Evolutionary conservation across 192 early-diverging fungal genomes (phyloP), one percentile per base, ranked within the genome.

Genomic region (Coemansia sp.): DNA sequence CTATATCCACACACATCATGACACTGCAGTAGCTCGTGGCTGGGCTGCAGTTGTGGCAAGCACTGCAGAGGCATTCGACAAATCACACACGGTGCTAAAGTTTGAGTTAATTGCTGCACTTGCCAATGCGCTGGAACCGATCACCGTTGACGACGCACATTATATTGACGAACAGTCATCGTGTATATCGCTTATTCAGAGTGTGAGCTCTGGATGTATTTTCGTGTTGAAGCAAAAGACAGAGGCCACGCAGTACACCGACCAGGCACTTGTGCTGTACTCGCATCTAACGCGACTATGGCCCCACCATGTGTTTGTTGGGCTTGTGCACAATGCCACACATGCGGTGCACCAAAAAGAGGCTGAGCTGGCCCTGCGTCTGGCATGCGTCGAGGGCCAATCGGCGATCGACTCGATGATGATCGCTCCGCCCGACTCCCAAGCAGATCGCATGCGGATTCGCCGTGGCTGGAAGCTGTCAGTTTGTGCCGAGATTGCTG

Each of bases 391-490:
- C 37, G 77, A 80, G 52, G 68, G 71, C 29, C 77, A 74, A 45
- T 27, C 71, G 2, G 61, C 77, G 2, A 56, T 74, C 32, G 77
- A 80, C 45, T 13, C 67, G 26, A 80, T 80, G 77, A 67, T 80
- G 71, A 80, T 80, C 13, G 27, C 49, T 9, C 69, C 62, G 5
- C 37, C 43, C 9, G 62, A 61, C 10, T 29, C 19, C 5, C 37
- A 32, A 6, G 47, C 67, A 6, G 67, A 66, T 5, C 37, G 56
- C 8, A 49, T 38, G 29, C 60, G 61, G 16, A n/a, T 66, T 20
- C 22, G 14, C 2, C 73, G 55, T 20, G 77, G 77, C 6, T 80
- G 77, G 77, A 80, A 80, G 58, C 61, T 71, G 35, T 64, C 77
- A 4, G 43, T 70, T 14, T 80, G 77, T 45, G 61, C 77, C 8